Conservation (phyloP, 495 filamentous ascomycete genomes). For the Sporormia fimetaria region DNA sequence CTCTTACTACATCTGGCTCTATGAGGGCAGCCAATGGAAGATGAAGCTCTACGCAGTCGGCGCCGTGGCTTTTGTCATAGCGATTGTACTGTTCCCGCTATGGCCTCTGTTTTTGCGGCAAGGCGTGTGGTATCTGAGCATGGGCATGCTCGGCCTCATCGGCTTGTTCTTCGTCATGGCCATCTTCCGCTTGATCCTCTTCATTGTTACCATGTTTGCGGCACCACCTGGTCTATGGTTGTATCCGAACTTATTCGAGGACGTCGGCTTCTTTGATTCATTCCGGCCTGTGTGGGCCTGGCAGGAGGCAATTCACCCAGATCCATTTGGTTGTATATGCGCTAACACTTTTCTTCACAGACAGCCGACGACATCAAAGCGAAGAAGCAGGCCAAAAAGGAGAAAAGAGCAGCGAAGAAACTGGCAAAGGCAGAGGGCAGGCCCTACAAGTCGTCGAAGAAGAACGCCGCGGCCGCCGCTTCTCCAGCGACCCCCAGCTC, state of each 20-base stretch:
- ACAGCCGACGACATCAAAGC: conserved; percentile 19
- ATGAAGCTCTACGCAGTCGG: conserved; percentile 80
- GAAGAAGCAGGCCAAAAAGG: conserved; percentile 17
- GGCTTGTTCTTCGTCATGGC: conserved; percentile 97
- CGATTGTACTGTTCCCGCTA: conserved; percentile 86
- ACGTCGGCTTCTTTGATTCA: conserved; percentile 95
- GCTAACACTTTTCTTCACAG: conserved; percentile 2
- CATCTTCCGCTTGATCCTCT: conserved; percentile 91
- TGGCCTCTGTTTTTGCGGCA: conserved; percentile 87
- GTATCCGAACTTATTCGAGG: conserved; percentile 96
- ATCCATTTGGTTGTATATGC: not conserved
- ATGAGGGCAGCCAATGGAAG: conserved; percentile 87
- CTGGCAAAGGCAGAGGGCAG: not conserved
- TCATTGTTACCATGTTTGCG: conserved; percentile 78
- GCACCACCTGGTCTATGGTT: conserved; percentile 87
- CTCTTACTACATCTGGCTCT: conserved; percentile 94
- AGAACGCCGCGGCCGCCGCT: conserved; percentile 4
- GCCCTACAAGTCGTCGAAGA: not conserved
- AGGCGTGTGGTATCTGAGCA: conserved; percentile 95
- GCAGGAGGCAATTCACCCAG: conserved; percentile 67
- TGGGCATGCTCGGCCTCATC: conserved; percentile 83
- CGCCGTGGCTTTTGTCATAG: conserved; percentile 69
- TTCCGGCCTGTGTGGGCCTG: conserved; percentile 96
- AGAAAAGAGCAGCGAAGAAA: conserved; percentile 10
- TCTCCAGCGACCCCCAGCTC: not conserved